Base-by-base conservation (phyloP, 208 protist genomes). In the Acanthamoeba triangularis region DNA sequence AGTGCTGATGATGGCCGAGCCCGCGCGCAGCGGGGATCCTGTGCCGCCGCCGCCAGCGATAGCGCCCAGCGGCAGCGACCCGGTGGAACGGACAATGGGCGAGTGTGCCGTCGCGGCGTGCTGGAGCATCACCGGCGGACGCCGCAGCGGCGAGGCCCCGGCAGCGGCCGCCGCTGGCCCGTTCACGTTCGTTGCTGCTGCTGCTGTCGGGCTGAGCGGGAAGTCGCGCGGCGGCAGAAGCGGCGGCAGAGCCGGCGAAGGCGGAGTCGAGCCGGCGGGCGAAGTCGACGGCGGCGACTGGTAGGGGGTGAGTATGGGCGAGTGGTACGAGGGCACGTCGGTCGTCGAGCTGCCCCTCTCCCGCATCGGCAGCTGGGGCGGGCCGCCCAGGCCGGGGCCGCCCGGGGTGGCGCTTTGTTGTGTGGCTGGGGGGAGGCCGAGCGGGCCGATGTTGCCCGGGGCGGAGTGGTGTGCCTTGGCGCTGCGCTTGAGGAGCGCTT, bases 401-500 rank as follows among this genome's bases (percentile, higher is more conserved):
- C n/a, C n/a, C n/a, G n/a, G n/a, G n/a, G n/a, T n/a, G n/a, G n/a
- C n/a, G n/a, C n/a, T n/a, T n/a, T n/a, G n/a, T n/a, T n/a, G n/a
- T n/a, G n/a, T n/a, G n/a, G n/a, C n/a, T n/a, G n/a, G n/a, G n/a
- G n/a, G n/a, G n/a, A n/a, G n/a, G n/a, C n/a, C n/a, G 44, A 49
- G 72, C 41, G 30, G 37, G 4, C 37, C 41, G 37, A 82, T 82
- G 72, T 82, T 82, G n/a, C 72, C 41, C 16, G 72, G 72, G 72
- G 72, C 72, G 11, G 72, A 82, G 41, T 82, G 72, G 72, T 82
- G 72, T 33, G 72, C 63, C 63, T 69, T 69, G 10, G 33, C 72
- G 37, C 16, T 49, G 18, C 72, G 72, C 33, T 82, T 82, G 33
- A 82, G 72, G 72, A 82, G 41, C 25, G 72, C 72, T 33, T 82